These are phyloP conservation scores for Pseudogymnoascus sp. DNA, from an alignment of 2,329 filamentous ascomycete species.

Conservation along the genomic window DNA sequence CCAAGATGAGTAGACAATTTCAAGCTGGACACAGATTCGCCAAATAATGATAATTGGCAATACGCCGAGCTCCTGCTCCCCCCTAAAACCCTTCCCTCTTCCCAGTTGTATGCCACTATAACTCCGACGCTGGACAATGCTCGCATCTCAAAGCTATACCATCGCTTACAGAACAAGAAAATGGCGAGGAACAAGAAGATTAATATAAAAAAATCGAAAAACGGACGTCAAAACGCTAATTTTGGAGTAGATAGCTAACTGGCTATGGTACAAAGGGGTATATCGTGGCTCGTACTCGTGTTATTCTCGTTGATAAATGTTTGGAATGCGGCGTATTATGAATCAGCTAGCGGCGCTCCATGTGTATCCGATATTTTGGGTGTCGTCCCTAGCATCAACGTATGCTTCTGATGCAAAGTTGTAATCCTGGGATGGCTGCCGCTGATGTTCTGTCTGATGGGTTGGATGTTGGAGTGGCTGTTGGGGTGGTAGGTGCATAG, in stretches of 20 bases:
- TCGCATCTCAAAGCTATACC: constrained; percentile 5
- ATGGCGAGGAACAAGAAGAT: neutral
- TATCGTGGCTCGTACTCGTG: constrained; percentile 2
- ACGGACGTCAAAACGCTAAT: neutral
- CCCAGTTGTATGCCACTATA: neutral
- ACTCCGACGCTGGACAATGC: neutral
- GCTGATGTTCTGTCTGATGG: neutral
- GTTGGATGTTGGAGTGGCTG: neutral
- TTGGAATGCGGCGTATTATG: neutral
- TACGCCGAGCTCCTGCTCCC: neutral
- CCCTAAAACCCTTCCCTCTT: neutral
- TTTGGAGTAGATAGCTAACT: neutral
- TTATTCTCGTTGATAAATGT: neutral
- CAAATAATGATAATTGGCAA: neutral
- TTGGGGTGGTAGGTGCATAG: neutral
- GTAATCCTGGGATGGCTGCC: neutral
- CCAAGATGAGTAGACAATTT: neutral
- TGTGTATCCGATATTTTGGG: constrained; percentile 1
- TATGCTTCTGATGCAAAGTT: neutral
- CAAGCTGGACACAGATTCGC: neutral
- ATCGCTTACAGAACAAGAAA: neutral
- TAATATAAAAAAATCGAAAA: neutral
- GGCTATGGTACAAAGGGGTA: constrained; percentile 1
- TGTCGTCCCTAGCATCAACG: neutral
- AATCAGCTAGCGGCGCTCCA: neutral